These are phyloP conservation scores for Pseudoneurospora amorphoporcata DNA, from an alignment of 495 filamentous ascomycete genomes.

Conservation along the genomic window DNA sequence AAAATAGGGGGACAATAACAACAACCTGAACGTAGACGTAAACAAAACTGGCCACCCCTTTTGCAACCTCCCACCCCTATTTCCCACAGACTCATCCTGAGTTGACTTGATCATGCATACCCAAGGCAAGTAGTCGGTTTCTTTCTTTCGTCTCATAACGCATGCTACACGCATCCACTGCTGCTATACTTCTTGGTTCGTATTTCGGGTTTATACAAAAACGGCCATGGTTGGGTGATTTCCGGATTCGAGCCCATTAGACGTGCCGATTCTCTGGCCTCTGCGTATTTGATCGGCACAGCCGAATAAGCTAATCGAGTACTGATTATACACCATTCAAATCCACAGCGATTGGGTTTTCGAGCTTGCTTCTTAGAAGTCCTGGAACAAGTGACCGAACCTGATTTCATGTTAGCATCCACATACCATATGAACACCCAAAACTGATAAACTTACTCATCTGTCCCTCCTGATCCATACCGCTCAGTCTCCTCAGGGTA, in stretches of 20 bases:
- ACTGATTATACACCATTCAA: not conserved
- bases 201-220: not conserved
- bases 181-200: not conserved
- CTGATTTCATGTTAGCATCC: conserved; percentile 6
- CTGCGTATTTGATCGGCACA: not conserved
- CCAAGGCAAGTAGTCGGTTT: not conserved
- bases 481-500: conserved; percentile 94
- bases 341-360: not conserved
- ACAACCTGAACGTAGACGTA: not conserved
- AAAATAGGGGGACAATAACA: not conserved
- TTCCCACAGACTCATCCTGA: not conserved
- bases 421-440: not conserved
- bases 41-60: not conserved
- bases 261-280: not conserved
- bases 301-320: not conserved
- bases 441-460: conserved; percentile 57
- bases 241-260: not conserved
- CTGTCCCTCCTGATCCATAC: conserved; percentile 67
- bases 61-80: not conserved
- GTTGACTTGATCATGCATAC: not conserved
- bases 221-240: not conserved
- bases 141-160: not conserved
- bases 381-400: conserved; percentile 7
- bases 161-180: not conserved
- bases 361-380: conserved; percentile 4